Evolutionary conservation across 805 yeast genomes (phyloP).

Genomic region (Pichia thaimueangensis): DNA sequence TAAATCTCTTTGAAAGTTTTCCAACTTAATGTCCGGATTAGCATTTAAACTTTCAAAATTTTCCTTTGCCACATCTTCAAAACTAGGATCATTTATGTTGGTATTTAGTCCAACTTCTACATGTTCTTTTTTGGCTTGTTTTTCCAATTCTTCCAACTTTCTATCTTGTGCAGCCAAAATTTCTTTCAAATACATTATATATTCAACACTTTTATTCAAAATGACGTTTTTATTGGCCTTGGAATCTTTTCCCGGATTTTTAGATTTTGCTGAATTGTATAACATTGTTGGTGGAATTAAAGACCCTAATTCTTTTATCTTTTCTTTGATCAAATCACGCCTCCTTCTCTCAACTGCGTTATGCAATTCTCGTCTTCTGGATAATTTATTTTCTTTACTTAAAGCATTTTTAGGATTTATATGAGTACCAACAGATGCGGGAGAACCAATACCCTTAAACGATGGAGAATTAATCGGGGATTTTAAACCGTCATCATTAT

Average conservation of each 20-base stretch:
- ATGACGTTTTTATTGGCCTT: slow-evolving; percentile 82
- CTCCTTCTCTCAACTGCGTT: slow-evolving; percentile 92
- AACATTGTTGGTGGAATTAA: slow-evolving; percentile 74
- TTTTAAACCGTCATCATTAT: slow-evolving; percentile 25
- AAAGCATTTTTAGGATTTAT: slow-evolving; percentile 31
- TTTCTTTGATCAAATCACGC: slow-evolving; percentile 83
- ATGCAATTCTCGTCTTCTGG: slow-evolving; percentile 80
- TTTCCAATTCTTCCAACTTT: slow-evolving; percentile 36
- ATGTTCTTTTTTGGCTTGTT: slow-evolving; percentile 29
- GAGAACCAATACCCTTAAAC: slow-evolving; percentile 29
- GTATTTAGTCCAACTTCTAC: no score
- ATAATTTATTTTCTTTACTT: slow-evolving; percentile 62
- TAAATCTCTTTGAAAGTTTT: not conserved
- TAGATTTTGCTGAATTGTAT: slow-evolving; percentile 30
- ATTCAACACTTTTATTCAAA: slow-evolving; percentile 71
- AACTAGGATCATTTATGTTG: slow-evolving; percentile 3
- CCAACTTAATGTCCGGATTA: not conserved
- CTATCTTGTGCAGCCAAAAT: slow-evolving; percentile 53
- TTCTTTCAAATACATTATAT: slow-evolving; percentile 57
- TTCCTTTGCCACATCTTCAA: not conserved
- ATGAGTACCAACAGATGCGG: slow-evolving; percentile 29
- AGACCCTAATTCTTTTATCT: slow-evolving; percentile 75
- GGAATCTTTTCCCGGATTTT: slow-evolving; percentile 43
- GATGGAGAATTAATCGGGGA: slow-evolving; percentile 33
- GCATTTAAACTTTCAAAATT: not conserved